Base-by-base conservation (phyloP, 352 stramenopile species). In the Phytophthora capsici region DNA sequence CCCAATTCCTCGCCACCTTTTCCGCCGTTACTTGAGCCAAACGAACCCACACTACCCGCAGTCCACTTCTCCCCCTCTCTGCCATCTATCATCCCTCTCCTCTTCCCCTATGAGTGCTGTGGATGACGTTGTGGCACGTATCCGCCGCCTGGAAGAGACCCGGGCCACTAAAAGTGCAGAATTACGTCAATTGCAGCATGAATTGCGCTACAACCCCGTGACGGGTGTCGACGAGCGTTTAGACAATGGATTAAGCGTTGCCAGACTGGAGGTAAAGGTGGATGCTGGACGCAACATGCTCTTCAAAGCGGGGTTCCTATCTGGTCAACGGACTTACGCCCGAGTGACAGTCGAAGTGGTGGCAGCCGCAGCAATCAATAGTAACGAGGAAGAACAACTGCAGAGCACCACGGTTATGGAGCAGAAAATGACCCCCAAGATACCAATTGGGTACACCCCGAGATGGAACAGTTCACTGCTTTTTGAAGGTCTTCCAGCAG, bases 111-210 rank as follows among this genome's bases (percentile, higher is more conserved):
- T 90, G 82, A 90, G 82, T 59, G 77, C 76, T 10, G 82, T 90
- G 34, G 82, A 90, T 46, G 81, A 90, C 67, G 78, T 89, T n/a
- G 80, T 77, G 17, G 74, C 60, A 41, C 82, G 78, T 20, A 80
- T 90, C 32, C 73, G 48, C 37, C 81, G 77, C 25, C 69, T 90
- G 32, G 75, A 90, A 20, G 77, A 82, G 37, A 61, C 69, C 22
- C 68, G 80, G 22, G 63, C 82, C 13, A n/a, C 66, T n/a, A 84
- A 80, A 41, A 66, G 43, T 16, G 63, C 71, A 25, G 65, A 88
- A 60, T 61, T 88, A 20, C 76, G 74, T 5, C 67, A 66, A 19
- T 58, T 89, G 20, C 78, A 78, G 44, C 78, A 75, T 23, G 75
- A 84, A 23, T 54, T 77, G 40, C 60, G 70, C 38, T 90, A 84